These are phyloP conservation scores for Acacia melanoxylon DNA, from an alignment of 306 rosid genomes.

Conservation along the genomic window DNA sequence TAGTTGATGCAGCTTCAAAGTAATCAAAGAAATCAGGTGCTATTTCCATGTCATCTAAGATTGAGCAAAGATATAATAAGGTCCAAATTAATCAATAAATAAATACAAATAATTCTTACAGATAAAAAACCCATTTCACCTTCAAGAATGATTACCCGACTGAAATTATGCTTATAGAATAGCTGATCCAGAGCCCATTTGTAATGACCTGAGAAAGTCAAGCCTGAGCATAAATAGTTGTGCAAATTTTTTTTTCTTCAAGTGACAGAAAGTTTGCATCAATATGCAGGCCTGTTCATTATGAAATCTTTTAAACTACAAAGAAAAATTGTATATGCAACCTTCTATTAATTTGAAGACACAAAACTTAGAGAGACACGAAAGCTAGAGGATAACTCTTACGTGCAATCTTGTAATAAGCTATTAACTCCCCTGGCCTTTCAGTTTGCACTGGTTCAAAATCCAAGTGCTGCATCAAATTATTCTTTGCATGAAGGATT, in stretches of 20 bases:
- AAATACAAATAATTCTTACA: not conserved
- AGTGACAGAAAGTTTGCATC: not conserved
- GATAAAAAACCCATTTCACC: slow-evolving; percentile 57
- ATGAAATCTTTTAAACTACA: not conserved
- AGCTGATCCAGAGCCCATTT: slow-evolving; percentile 94
- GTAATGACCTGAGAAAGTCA: slow-evolving; percentile 74
- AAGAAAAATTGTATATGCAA: not conserved
- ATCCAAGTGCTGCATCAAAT: slow-evolving; percentile 86
- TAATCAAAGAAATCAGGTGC: slow-evolving; percentile 95
- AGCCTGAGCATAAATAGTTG: not conserved
- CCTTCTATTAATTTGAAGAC: slow-evolving; percentile 22
- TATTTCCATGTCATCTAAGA: slow-evolving; percentile 96
- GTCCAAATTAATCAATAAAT: slow-evolving; percentile 18
- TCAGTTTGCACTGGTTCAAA: slow-evolving; percentile 63
- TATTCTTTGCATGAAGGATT: slow-evolving; percentile 28
- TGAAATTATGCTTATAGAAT: slow-evolving; percentile 82
- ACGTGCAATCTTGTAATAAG: slow-evolving; percentile 97
- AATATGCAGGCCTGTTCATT: not conserved
- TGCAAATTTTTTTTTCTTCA: not conserved
- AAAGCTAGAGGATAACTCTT: slow-evolving; percentile 33
- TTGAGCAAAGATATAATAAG: slow-evolving; percentile 35
- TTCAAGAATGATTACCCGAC: slow-evolving; percentile 87
- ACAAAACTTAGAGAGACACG: not conserved
- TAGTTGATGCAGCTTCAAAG: slow-evolving; percentile 79
- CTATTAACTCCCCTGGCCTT: slow-evolving; percentile 87